Evolutionary conservation across 1,284 basidiomycete species (phyloP).

Genomic region (Ganoderma lingzhi): DNA sequence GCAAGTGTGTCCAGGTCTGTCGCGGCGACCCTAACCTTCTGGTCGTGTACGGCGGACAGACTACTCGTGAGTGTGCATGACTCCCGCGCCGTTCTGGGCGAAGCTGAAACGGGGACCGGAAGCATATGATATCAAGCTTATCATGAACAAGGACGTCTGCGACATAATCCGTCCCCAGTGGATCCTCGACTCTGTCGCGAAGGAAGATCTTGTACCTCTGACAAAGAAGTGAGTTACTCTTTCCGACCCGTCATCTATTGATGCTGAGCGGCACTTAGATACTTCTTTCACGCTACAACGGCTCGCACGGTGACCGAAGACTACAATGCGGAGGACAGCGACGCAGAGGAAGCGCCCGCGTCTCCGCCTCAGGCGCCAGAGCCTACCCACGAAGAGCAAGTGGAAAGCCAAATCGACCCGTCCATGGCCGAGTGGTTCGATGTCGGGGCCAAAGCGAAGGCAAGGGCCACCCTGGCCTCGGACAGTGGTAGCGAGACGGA

Average conservation of each 20-base stretch:
- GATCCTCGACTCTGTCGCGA: slow-evolving; percentile 80
- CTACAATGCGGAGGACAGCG: slow-evolving; percentile 42
- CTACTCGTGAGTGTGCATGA: slow-evolving; percentile 58
- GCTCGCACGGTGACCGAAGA: slow-evolving; percentile 44
- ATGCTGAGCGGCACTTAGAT: slow-evolving; percentile 49
- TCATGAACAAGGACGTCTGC: slow-evolving; percentile 67
- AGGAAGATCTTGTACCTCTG: slow-evolving; percentile 63
- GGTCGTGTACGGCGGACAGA: slow-evolving; percentile 72
- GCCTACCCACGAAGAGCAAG: slow-evolving; percentile 39
- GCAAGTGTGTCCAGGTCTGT: slow-evolving; percentile 72
- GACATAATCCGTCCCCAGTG: slow-evolving; percentile 84
- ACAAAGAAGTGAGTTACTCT: slow-evolving; percentile 63
- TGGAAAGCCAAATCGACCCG: slow-evolving; percentile 45
- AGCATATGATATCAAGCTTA: slow-evolving; percentile 75
- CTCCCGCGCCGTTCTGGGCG: background rate
- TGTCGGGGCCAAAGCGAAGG: slow-evolving; percentile 43
- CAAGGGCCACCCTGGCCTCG: slow-evolving; percentile 40
- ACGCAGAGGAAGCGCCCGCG: slow-evolving; percentile 34
- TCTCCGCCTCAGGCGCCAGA: slow-evolving; percentile 24
- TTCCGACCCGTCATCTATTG: background rate
- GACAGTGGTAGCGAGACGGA: slow-evolving; percentile 73
- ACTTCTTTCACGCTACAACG: slow-evolving; percentile 76
- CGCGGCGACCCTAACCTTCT: slow-evolving; percentile 55
- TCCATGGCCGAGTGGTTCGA: slow-evolving; percentile 72
- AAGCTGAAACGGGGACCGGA: background rate